These are phyloP conservation scores for Dovyalis caffra DNA, from an alignment of 345 rosid genomes.

Conservation along the genomic window DNA sequence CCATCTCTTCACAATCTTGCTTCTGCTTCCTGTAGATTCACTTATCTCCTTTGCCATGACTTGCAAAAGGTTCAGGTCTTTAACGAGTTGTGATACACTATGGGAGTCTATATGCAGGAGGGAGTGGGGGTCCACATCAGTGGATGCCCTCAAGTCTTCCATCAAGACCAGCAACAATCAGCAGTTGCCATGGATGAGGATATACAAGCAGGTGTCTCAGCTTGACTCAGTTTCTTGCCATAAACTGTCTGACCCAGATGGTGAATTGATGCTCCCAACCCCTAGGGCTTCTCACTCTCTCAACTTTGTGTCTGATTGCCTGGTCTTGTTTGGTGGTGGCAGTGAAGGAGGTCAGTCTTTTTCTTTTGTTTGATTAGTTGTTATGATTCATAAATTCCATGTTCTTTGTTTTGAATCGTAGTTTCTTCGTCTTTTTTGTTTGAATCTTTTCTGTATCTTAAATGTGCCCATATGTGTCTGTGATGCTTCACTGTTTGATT, in stretches of 20 bases:
- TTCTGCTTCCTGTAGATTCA: constrained; percentile 74
- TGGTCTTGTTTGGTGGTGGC: constrained; percentile 93
- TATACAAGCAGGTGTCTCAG: constrained; percentile 52
- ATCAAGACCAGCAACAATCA: constrained; percentile 16
- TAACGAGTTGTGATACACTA: constrained; percentile 54
- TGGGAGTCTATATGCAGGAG: constrained; percentile 79
- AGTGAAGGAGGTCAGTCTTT: constrained; percentile 78
- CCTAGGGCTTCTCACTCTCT: constrained; percentile 97
- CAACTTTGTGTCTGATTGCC: constrained; percentile 77
- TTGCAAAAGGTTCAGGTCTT: constrained; percentile 57
- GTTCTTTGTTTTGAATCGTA: background rate
- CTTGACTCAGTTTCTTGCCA: constrained; percentile 66
- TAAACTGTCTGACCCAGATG: constrained; percentile 42
- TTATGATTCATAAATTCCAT: background rate
- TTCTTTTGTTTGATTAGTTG: background rate
- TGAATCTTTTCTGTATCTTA: background rate
- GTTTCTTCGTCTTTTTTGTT: background rate
- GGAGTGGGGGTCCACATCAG: constrained; percentile 64
- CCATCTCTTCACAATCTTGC: constrained; percentile 74
- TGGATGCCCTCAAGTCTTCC: constrained; percentile 60
- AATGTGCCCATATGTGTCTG: background rate
- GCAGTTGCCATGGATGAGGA: constrained; percentile 62
- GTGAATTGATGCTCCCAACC: constrained; percentile 44
- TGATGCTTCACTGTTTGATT: background rate
- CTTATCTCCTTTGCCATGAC: constrained; percentile 67